Evolutionary conservation across 2,329 filamentous ascomycete species (phyloP).

Genomic region (Talaromyces verruculosus): DNA sequence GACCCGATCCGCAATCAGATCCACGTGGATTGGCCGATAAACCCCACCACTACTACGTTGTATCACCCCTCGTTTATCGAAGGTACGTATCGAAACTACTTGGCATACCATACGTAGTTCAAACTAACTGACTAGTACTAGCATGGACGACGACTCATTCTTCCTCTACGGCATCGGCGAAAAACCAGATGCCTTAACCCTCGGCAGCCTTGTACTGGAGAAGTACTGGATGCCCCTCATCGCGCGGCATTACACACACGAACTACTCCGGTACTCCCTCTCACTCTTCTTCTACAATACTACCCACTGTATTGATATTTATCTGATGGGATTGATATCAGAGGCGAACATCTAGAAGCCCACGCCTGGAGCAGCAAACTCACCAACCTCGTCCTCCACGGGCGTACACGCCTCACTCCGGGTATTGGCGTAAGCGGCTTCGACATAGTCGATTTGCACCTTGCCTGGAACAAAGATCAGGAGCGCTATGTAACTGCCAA

Average conservation of each 20-base stretch:
- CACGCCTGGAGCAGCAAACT: constrained; percentile 26
- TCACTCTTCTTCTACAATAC: neutral
- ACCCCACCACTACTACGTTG: neutral
- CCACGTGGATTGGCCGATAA: neutral
- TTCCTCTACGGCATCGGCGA: constrained; percentile 31
- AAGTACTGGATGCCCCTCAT: constrained; percentile 31
- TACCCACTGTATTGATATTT: neutral
- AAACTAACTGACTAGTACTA: neutral
- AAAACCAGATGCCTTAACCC: constrained; percentile 29
- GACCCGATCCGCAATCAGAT: constrained; percentile 4
- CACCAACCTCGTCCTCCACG: constrained; percentile 25
- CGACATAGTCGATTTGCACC: constrained; percentile 27
- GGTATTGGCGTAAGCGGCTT: constrained; percentile 25
- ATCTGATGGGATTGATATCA: constrained; percentile 10
- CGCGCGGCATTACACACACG: constrained; percentile 30
- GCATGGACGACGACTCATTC: constrained; percentile 29
- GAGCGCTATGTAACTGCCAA: constrained; percentile 28
- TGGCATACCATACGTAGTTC: neutral
- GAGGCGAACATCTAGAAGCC: constrained; percentile 24
- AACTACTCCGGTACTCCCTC: constrained; percentile 24
- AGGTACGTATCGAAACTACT: neutral
- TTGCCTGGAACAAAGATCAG: constrained; percentile 27
- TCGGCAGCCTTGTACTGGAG: constrained; percentile 30
- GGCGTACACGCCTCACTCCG: constrained; percentile 24
- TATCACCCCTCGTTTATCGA: neutral